Conservation (phyloP, 768 basidiomycete genomes). For the Strobilomyces dryophilus region DNA sequence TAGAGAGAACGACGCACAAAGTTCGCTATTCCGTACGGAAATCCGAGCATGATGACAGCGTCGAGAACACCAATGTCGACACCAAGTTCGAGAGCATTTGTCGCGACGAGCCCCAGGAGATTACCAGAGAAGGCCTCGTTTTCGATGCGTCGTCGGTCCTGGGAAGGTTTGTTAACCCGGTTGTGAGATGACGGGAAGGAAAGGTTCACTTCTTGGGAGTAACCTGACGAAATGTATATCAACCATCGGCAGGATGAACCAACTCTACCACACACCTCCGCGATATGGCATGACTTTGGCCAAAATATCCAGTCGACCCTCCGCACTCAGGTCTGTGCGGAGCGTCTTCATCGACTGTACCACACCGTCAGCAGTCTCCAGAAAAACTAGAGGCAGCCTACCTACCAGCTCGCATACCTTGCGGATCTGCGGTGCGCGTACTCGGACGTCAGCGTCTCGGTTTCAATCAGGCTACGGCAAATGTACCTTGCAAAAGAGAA, state of each 20-base stretch:
- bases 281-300: slow-evolving; percentile 77
- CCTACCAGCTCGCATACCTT: slow-evolving; percentile 78
- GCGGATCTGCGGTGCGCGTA: slow-evolving; percentile 48
- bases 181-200: background rate
- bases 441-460: background rate
- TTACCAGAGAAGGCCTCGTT: slow-evolving; percentile 81
- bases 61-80: slow-evolving; percentile 90
- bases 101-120: slow-evolving; percentile 82
- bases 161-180: background rate
- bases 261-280: slow-evolving; percentile 53
- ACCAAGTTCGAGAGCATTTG: slow-evolving; percentile 87
- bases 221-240: slow-evolving; percentile 41
- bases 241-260: background rate
- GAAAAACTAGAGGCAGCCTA: background rate
- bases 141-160: slow-evolving; percentile 85
- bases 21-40: slow-evolving; percentile 75
- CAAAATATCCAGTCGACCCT: slow-evolving; percentile 73
- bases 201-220: slow-evolving; percentile 57
- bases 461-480: background rate
- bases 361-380: slow-evolving; percentile 11
- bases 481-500: slow-evolving; percentile 82
- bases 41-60: slow-evolving; percentile 85
- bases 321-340: slow-evolving; percentile 62
- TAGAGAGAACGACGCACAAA: slow-evolving; percentile 47
- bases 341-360: slow-evolving; percentile 76